A percentile compares a stretch with the other conserved stretches of the same genome.
Conservation (phyloP, 306 rosid genomes). For the Rosa multiflora region DNA sequence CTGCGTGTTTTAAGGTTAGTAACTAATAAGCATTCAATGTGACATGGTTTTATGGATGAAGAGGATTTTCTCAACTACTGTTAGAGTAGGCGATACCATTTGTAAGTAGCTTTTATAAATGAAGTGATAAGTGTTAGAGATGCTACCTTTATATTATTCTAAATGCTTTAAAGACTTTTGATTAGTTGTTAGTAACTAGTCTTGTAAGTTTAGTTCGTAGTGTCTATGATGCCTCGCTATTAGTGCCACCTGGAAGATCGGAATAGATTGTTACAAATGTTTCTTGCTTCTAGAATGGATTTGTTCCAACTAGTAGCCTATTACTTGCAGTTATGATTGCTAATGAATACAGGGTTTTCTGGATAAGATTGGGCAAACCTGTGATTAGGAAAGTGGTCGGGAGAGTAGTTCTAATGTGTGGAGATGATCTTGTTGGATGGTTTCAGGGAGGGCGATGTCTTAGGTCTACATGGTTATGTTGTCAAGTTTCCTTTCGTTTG, state of each 20-base stretch:
- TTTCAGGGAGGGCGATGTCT: background rate
- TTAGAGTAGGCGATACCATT: background rate
- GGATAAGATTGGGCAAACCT: background rate
- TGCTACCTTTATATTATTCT: background rate
- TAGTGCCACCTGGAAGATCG: conserved; percentile 1
- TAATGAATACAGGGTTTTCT: background rate
- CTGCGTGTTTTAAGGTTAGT: background rate
- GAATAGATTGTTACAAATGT: background rate
- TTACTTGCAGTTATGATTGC: conserved; percentile 1
- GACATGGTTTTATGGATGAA: background rate
- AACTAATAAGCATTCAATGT: background rate
- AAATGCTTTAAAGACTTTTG: background rate
- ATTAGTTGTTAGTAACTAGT: background rate
- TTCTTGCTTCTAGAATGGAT: background rate
- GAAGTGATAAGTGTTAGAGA: background rate
- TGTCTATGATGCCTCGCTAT: background rate
- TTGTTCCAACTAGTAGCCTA: background rate
- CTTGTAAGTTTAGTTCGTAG: background rate
- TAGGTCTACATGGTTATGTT: background rate
- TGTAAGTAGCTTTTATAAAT: background rate
- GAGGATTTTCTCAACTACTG: background rate
- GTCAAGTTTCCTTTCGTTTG: background rate
- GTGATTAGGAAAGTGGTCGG: background rate
- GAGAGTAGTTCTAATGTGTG: background rate
- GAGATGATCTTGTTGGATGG: background rate